A percentile compares a stretch with the other conserved stretches of the same genome.
Evolutionary conservation across 2,329 filamentous ascomycete species (phyloP).

Genomic region (Neonectria punicea): DNA sequence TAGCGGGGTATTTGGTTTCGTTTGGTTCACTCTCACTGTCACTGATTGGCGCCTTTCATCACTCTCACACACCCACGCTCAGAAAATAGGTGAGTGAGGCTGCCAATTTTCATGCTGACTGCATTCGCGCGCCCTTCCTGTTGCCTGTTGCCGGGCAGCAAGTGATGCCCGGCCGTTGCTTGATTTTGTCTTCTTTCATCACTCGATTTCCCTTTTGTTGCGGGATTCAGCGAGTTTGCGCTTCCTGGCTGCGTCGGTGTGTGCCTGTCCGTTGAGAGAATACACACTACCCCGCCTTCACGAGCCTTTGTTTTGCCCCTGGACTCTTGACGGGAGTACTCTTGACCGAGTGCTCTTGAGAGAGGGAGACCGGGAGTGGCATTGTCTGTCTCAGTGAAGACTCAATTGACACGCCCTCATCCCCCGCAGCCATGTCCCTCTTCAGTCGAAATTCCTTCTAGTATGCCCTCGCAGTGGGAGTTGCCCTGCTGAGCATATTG

Average conservation of each 20-base stretch:
- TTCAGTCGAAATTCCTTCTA: conserved; percentile 28
- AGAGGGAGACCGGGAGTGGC: background rate
- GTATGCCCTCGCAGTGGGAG: conserved; percentile 32
- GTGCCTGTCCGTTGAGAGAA: conserved; percentile 17
- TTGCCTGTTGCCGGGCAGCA: conserved; percentile 36
- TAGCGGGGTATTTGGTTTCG: conserved; percentile 43
- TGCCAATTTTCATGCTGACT: conserved; percentile 36
- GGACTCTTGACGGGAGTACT: background rate
- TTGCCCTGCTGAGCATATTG: conserved; percentile 37
- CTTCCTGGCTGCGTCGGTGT: conserved; percentile 19
- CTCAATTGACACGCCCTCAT: background rate
- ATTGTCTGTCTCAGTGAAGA: conserved; percentile 1
- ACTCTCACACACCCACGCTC: conserved; percentile 37
- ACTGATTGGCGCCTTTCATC: conserved; percentile 41
- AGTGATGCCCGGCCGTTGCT: conserved; percentile 21
- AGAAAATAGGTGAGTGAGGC: conserved; percentile 41
- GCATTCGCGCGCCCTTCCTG: conserved; percentile 24
- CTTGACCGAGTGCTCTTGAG: background rate
- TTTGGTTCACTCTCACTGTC: conserved; percentile 28
- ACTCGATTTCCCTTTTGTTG: conserved; percentile 2
- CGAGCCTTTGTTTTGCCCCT: conserved; percentile 13
- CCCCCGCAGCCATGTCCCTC: conserved; percentile 5
- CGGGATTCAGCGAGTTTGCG: conserved; percentile 24
- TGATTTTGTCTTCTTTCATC: conserved; percentile 4
- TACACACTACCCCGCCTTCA: conserved; percentile 27